Base-by-base conservation (phyloP, 345 rosid species). In the Aethionema arabicum region DNA sequence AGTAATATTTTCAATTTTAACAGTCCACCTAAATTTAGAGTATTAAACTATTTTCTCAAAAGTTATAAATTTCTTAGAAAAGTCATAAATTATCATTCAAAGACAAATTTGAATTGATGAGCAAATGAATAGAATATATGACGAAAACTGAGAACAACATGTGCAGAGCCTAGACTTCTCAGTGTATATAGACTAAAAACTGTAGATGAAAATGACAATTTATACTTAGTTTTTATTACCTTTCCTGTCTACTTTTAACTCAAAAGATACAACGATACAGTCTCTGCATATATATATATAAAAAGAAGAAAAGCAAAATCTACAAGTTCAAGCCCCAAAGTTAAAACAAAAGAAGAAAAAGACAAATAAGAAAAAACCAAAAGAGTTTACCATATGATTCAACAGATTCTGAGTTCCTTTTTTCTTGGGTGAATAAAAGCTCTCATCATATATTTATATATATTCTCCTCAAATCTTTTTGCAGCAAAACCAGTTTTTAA, bases 271-370 rank as follows among this genome's bases (percentile, higher is more conserved):
- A 21, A 21, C 27, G 27, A 21, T 21, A 21, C 27, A 21, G 27
- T 21, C 27, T 21, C 27, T 21, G 27, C 27, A 21, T 21, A 21
- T 21, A 21, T 21, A 21, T 21, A 21, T 21, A 21, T 21, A 21
- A 56, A 58, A 63, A 48, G 49, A 35, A 41, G 33, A 27, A 70
- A 56, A 44, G 56, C 74, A 56, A 63, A 46, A 16, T 32, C 63
- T 68, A 61, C 65, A 56, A 56, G 74, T 70, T 56, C 64, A 63
- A 56, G 11, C 65, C 74, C 65, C 74, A 48, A 13, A 27, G 53
- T 63, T 63, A 70, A 64, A 63, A 39, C 63, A 56, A 47, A 55
- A 47, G 5, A 61, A 49, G 38, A 47, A 32, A 31, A 42, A 15
- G 56, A 29, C 46, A 32, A 7, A 38, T 9, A n/a, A 52, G 9